Evolutionary conservation across 2,329 filamentous ascomycete genomes (phyloP), one percentile per base, ranked within the genome.

Genomic region (Orbilia ellipsospora): DNA sequence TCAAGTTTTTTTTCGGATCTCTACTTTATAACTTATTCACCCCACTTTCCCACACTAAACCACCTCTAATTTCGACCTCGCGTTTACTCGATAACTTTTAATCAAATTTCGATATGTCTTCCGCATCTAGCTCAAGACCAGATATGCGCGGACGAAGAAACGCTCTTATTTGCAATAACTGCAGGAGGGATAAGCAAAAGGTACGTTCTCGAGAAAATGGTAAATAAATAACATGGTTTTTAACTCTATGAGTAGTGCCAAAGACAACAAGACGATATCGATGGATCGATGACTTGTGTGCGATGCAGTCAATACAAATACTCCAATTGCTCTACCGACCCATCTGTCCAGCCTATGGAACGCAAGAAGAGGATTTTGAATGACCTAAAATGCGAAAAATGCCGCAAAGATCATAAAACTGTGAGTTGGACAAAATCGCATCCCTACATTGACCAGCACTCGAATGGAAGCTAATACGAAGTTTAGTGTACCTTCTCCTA

Each of bases 371-470:
- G 70, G 20, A 42, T 74, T 10, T 63, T 74, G 4, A 74, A 74
- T 18, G 70, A 74, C 20, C 59, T 74, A 42, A 74, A 74, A 40
- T 74, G 70, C 44, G 70, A 74, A 13, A 74, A 74, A 54, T 74
- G 70, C 51, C 70, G 70, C 50, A 60, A 62, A 48, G 70, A 74
- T 45, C 70, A 74, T 23, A 74, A 74, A 44, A 74, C 70, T 63
- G 70, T 74, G 55, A 51, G 69, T 44, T 42, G 40, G 13, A 56
- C 40, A 40, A 13, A 36, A 36, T 36, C 31, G 5, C 31, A 36
- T 36, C 31, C 5, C 31, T 36, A 36, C 31, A 36, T 36, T 10
- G 31, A 36, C 31, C 31, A 36, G 31, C 31, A 36, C 31, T 36
- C 5, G 31, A 36, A 36, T 26, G n/a, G 20, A 12, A 48, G 13